These are phyloP conservation scores for Calonectria honghensis DNA, from an alignment of 2,329 filamentous ascomycete species.

Conservation along the genomic window DNA sequence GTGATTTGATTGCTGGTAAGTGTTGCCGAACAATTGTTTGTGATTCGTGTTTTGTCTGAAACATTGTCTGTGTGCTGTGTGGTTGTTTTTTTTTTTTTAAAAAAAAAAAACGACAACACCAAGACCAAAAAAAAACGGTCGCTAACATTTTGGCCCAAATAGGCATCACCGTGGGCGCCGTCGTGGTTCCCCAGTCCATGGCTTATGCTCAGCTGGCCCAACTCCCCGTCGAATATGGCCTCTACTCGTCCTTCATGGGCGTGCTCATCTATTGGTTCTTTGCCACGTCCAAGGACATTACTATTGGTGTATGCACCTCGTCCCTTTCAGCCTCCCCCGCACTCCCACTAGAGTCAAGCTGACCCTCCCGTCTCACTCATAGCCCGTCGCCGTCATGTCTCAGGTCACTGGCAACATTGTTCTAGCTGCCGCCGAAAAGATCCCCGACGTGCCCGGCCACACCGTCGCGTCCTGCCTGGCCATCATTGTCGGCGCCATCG, in stretches of 20 bases:
- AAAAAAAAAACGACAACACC: conserved; percentile 6
- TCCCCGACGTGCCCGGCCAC: conserved; percentile 64
- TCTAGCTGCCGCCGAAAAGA: conserved; percentile 59
- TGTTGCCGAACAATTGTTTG: background rate
- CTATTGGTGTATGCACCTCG: conserved; percentile 80
- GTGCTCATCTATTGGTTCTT: conserved; percentile 98
- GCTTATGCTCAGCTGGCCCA: conserved; percentile 70
- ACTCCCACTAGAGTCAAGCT: conserved; percentile 12
- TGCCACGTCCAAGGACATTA: conserved; percentile 94
- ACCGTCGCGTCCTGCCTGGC: conserved; percentile 69
- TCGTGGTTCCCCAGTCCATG: conserved; percentile 74
- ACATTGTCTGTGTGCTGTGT: background rate
- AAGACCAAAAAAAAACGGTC: conserved; percentile 31
- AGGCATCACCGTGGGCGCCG: conserved; percentile 69
- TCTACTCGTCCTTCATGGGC: conserved; percentile 92
- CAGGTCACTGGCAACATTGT: conserved; percentile 71
- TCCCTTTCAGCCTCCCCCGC: background rate
- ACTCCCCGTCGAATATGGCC: conserved; percentile 69
- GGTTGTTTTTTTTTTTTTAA: background rate
- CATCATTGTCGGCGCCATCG: conserved; percentile 68
- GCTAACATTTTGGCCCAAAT: conserved; percentile 47
- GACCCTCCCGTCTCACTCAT: conserved; percentile 46
- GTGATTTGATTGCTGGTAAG: conserved; percentile 68
- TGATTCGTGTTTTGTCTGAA: background rate
- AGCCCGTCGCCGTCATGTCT: conserved; percentile 74